phyloP scores from a whole-genome alignment of 352 stramenopile species.

The Phytophthora tentaculata region DNA sequence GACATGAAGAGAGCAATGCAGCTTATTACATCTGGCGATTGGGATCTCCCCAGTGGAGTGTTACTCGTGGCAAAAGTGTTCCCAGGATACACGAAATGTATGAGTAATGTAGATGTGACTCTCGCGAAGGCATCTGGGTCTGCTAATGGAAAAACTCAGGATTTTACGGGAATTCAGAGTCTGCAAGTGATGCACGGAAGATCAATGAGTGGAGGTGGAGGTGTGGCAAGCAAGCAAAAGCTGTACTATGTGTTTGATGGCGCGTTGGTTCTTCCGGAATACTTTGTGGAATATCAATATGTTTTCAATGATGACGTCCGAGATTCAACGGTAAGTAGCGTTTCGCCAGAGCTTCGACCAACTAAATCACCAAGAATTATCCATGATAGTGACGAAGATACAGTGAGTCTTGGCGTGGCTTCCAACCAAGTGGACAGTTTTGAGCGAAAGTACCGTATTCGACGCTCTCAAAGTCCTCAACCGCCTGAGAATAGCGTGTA shows the following conservation, averaged over 20 bases:
- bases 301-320: slow-evolving; percentile 9
- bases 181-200: slow-evolving; percentile 61
- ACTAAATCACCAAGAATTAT: slow-evolving; percentile 15
- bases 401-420: slow-evolving; percentile 39
- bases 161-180: slow-evolving; percentile 60
- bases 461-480: slow-evolving; percentile 39
- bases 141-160: slow-evolving; percentile 19
- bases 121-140: slow-evolving; percentile 23
- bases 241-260: slow-evolving; percentile 87
- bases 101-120: slow-evolving; percentile 31
- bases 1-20: slow-evolving; percentile 54
- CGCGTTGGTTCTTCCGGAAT: slow-evolving; percentile 81
- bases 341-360: not conserved
- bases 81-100: slow-evolving; percentile 65
- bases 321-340: slow-evolving; percentile 9
- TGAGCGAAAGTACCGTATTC: slow-evolving; percentile 65
- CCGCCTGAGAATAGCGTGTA: slow-evolving; percentile 17
- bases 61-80: slow-evolving; percentile 89
- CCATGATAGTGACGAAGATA: slow-evolving; percentile 34
- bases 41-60: slow-evolving; percentile 51
- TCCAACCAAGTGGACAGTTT: slow-evolving; percentile 55
- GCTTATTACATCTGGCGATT: slow-evolving; percentile 45
- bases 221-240: slow-evolving; percentile 50
- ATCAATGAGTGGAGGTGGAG: no score
- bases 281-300: slow-evolving; percentile 88